These are phyloP conservation scores for Globisporangium rhizosaccharum DNA, from an alignment of 352 stramenopile genomes.

Conservation along the genomic window DNA sequence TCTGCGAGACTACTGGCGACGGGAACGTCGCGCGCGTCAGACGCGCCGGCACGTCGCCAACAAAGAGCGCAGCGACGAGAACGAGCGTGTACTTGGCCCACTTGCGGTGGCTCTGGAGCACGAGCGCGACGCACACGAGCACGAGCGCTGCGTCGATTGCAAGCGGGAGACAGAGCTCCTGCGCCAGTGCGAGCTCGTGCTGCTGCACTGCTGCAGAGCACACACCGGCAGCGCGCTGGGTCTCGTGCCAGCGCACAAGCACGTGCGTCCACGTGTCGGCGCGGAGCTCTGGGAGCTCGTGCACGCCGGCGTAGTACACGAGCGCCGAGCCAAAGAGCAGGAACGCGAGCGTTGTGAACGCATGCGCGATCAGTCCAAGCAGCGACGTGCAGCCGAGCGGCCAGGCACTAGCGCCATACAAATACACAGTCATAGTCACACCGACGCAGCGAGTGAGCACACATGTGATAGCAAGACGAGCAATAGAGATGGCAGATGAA, in stretches of 20 bases:
- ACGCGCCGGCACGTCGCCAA: constrained; percentile 39
- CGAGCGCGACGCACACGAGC: constrained; percentile 30
- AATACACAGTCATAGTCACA: not conserved
- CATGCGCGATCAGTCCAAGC: constrained; percentile 34
- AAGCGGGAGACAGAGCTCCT: constrained; percentile 54
- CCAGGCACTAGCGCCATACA: constrained; percentile 41
- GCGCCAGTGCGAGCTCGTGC: constrained; percentile 35
- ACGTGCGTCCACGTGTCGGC: constrained; percentile 34
- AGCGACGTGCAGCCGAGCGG: constrained; percentile 59
- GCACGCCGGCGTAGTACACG: constrained; percentile 59
- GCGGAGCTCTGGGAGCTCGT: constrained; percentile 45
- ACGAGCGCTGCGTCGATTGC: constrained; percentile 42
- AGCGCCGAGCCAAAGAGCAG: constrained; percentile 36
- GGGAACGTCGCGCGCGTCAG: constrained; percentile 55
- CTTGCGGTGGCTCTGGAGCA: constrained; percentile 47
- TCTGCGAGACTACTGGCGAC: constrained; percentile 38
- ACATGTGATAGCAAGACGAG: constrained; percentile 4
- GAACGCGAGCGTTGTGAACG: constrained; percentile 42
- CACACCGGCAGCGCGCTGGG: constrained; percentile 23
- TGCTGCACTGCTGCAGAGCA: constrained; percentile 42
- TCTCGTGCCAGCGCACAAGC: constrained; percentile 31
- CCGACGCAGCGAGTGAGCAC: not conserved
- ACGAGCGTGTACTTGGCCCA: constrained; percentile 52
- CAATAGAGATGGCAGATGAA: not conserved
- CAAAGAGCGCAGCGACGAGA: constrained; percentile 33